Evolutionary conservation across 805 yeast species (phyloP).

Genomic region (Candida piceae): DNA sequence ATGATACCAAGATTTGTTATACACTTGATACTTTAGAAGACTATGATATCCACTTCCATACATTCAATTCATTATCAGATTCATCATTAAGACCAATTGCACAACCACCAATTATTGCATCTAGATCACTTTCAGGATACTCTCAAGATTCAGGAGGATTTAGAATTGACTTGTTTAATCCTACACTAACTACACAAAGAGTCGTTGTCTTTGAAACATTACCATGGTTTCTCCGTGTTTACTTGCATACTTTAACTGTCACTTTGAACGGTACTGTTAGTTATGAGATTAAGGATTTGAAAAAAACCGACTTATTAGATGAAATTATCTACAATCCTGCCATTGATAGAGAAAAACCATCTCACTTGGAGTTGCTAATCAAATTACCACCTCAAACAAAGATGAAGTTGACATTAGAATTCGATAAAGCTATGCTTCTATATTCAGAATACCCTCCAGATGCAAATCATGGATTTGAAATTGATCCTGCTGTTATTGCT

Average conservation of each 20-base stretch:
- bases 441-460: conserved; percentile 98
- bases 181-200: conserved; percentile 40
- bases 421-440: conserved; percentile 80
- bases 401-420: conserved; percentile 62
- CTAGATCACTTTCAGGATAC: conserved; percentile 85
- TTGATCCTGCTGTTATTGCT: conserved; percentile 82
- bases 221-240: conserved; percentile 91
- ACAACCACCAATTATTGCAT: conserved; percentile 62
- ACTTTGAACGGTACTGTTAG: conserved; percentile 21
- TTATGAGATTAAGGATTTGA: conserved; percentile 20
- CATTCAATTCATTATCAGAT: conserved; percentile 43
- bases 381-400: conserved; percentile 59
- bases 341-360: conserved; percentile 71
- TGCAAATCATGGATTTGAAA: conserved; percentile 95
- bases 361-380: conserved; percentile 70
- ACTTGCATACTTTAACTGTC: conserved; percentile 61
- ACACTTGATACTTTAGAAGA: conserved; percentile 16
- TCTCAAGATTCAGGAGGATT: conserved; percentile 91
- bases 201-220: conserved; percentile 72
- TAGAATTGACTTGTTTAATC: conserved; percentile 72
- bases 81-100: conserved; percentile 23
- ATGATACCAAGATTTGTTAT: conserved; percentile 18
- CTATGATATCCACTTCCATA: conserved; percentile 35
- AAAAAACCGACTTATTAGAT: conserved; percentile 36
- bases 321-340: conserved; percentile 70